Evolutionary conservation across 2,329 filamentous ascomycete species (phyloP).

Genomic region (Eutypella sp.): DNA sequence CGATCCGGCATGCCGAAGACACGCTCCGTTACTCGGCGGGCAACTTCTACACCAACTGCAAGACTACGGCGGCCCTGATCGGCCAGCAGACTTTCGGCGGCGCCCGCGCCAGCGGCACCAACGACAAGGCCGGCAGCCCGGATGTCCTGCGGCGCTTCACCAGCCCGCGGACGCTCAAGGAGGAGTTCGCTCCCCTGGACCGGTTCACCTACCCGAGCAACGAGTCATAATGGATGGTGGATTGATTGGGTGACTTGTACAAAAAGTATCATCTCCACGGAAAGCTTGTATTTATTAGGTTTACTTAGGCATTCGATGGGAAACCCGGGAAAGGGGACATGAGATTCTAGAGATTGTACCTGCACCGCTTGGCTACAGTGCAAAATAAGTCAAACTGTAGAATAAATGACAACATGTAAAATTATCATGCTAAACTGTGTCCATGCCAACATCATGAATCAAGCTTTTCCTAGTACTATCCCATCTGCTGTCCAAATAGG

Average conservation of each 20-base stretch:
- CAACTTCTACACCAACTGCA: conserved; percentile 56
- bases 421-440: too few species aligned
- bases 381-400: not conserved
- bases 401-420: too few species aligned
- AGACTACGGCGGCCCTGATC: conserved; percentile 51
- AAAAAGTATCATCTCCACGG: not conserved
- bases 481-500: too few species aligned
- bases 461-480: too few species aligned
- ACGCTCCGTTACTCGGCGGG: conserved; percentile 49
- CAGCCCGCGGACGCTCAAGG: conserved; percentile 47
- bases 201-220: conserved; percentile 48
- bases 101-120: conserved; percentile 47
- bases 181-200: conserved; percentile 36
- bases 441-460: too few species aligned
- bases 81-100: conserved; percentile 54
- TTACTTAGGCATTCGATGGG: not conserved
- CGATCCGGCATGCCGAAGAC: conserved; percentile 45
- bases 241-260: not conserved
- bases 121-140: conserved; percentile 52
- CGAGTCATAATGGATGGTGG: conserved; percentile 18
- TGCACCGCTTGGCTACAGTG: not conserved
- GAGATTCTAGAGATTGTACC: not conserved
- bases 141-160: conserved; percentile 46
- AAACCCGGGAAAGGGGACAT: not conserved
- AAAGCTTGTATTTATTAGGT: too few species aligned